Evolutionary conservation across 1,284 basidiomycete genomes (phyloP), one percentile per base, ranked within the genome.

Genomic region (Cutaneotrichosporon cyanovorans): DNA sequence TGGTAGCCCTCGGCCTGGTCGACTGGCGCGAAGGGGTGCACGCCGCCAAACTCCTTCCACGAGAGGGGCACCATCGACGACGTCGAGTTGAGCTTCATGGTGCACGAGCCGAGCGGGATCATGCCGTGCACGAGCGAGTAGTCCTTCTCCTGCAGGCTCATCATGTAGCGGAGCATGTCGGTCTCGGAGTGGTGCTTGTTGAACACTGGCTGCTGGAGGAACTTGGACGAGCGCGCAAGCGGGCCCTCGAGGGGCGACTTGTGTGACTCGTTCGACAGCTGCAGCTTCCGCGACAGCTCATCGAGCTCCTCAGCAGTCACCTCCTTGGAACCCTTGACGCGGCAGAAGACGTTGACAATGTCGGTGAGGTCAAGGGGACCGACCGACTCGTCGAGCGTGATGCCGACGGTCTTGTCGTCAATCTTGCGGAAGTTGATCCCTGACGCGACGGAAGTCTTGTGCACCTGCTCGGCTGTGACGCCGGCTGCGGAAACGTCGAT

Each of bases 21-120:
- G 37, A 76, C 74, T 14, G 93, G 93, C 2, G 82, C 87, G 68
- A 98, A 97, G 0, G 93, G 93, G 74, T 98, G 93, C 2, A 97
- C 79, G 45, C 77, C 76, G 50, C 84, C 80, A 69, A 90, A 97
- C 69, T 91, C 88, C 28, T 90, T 87, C 84, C 86, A 89, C 7
- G 90, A 95, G 30, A 98, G 76, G 12, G 93, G 91, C 46, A 87
- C 85, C 92, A 98, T 96, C 58, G 89, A 92, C 39, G 87, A 91
- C 14, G 89, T 93, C 65, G 87, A 90, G 75, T 96, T 96, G 55
- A 96, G 78, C 76, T 96, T 92, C 90, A 93, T 95, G 10, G 89
- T 92, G 71, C 88, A 92, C 62, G 86, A 93, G 46, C 93, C 93
- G 12, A 98, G 81, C 5, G 95, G 87, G 61, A 96, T 96, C 90